Conservation (phyloP, 2,329 filamentous ascomycete species). For the Beauveria varroae region DNA sequence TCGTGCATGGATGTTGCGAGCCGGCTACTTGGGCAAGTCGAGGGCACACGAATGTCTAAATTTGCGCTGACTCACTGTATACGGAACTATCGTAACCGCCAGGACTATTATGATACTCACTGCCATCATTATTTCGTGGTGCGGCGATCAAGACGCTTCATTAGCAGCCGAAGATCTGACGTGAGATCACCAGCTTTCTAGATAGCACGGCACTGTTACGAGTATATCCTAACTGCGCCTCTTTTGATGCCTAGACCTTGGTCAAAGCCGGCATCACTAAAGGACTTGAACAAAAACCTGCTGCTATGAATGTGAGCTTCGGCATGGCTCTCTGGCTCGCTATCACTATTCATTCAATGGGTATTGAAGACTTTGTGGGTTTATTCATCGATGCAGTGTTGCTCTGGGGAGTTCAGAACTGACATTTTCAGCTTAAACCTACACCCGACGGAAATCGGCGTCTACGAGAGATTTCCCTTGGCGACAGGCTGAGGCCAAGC, state of each 20-base stretch:
- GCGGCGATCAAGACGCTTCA: slow-evolving; percentile 15
- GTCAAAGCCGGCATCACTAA: slow-evolving; percentile 23
- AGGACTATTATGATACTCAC: slow-evolving; percentile 38
- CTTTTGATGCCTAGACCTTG: slow-evolving; percentile 28
- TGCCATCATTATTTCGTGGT: slow-evolving; percentile 26
- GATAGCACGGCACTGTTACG: slow-evolving; percentile 18
- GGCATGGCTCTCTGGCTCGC: slow-evolving; percentile 45
- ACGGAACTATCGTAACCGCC: slow-evolving; percentile 41
- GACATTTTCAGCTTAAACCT: slow-evolving; percentile 32
- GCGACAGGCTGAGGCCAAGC: slow-evolving; percentile 45
- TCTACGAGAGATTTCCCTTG: slow-evolving; percentile 47
- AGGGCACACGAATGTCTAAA: too few species aligned
- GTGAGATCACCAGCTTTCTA: slow-evolving; percentile 34
- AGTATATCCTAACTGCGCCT: slow-evolving; percentile 35
- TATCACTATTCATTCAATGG: slow-evolving; percentile 40
- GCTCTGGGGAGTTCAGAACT: background rate
- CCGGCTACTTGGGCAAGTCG: slow-evolving; percentile 35
- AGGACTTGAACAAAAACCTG: slow-evolving; percentile 24
- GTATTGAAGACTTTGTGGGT: slow-evolving; percentile 39
- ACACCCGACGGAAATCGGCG: slow-evolving; percentile 47
- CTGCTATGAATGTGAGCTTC: slow-evolving; percentile 38
- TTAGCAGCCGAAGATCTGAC: slow-evolving; percentile 31
- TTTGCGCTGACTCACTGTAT: slow-evolving; percentile 17
- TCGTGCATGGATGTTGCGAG: slow-evolving; percentile 52
- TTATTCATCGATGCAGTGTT: too few species aligned